Conservation (phyloP, 129 eudicot genomes). For the Gnaphalium uliginosum region DNA sequence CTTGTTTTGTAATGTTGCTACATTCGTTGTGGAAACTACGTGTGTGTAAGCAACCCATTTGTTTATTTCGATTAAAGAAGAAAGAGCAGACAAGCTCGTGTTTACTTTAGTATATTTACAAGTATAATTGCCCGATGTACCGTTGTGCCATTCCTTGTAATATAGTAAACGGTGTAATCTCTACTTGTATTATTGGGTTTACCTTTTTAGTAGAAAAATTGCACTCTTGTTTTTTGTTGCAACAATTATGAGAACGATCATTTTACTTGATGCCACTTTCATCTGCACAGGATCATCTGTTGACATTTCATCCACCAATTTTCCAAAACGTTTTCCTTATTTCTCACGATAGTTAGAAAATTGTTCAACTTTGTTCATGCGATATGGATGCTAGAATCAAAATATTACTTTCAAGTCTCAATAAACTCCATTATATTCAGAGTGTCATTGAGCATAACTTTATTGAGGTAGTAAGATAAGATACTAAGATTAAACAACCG, state of each 20-base stretch:
- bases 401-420: too few species aligned
- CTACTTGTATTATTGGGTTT: neutral
- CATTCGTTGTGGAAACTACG: constrained; percentile 20
- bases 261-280: too few species aligned
- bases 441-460: too few species aligned
- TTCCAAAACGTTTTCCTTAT: too few species aligned
- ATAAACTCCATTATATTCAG: too few species aligned
- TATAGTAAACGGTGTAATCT: neutral
- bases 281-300: too few species aligned
- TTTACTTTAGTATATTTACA: neutral
- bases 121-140: neutral
- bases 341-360: too few species aligned
- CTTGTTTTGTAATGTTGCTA: constrained; percentile 21
- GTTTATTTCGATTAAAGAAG: constrained; percentile 2
- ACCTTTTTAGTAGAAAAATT: neutral
- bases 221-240: neutral
- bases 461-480: too few species aligned
- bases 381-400: too few species aligned
- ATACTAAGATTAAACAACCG: too few species aligned
- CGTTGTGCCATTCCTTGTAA: neutral
- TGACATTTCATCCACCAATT: too few species aligned
- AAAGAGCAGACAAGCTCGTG: constrained; percentile 9
- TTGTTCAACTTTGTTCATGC: too few species aligned
- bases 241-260: neutral
- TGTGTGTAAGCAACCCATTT: neutral